Evolutionary conservation across 2,329 filamentous ascomycete species (phyloP), one percentile per base, ranked within the genome.

Genomic region (Stemphylium lycopersici): DNA sequence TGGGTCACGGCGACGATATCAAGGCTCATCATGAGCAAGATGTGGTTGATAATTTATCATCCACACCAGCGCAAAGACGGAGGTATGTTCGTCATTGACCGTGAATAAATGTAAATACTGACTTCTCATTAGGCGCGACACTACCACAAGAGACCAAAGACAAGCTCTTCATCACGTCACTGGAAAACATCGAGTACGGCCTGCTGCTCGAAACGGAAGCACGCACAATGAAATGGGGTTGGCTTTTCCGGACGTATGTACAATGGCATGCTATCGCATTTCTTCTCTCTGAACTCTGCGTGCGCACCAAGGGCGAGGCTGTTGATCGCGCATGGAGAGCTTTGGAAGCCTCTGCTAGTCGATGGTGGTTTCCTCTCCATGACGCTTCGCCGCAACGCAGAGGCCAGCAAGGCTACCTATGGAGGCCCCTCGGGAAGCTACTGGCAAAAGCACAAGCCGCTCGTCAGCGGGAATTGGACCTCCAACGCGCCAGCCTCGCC

Each of bases 21-120:
- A 3, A 84, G 89, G 8, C 79, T 93, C 29, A 86, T 93, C 58
- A 84, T 92, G 76, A 87, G 87, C 47, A 93, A 92, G 74, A 86
- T 92, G 79, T 90, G 87, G 77, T 80, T 95, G 32, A 83, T 92
- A 55, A 83, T 91, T 2, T 90, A 93, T 66, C 87, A 93, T 63
- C 89, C 90, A 0, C 82, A 88, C 65, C 85, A 89, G 29, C 83
- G 86, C 46, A 81, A 82, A 31, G 83, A 85, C 22, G 80, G 81
- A 8, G 81, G 70, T 62, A 50, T 3, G 37, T 55, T 4, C 11
- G 16, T 7, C 36, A 1, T 4, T 10, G 2, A 20, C 24, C 2
- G 11, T 8, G 12, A 20, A n/a, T n/a, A 7, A 15, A 10, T 20
- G 5, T 11, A n/a, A 16, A 8, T 11, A 22, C 43, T 42, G 38